Conservation (phyloP, 495 filamentous ascomycete species). For the Rhypophila decipiens region DNA sequence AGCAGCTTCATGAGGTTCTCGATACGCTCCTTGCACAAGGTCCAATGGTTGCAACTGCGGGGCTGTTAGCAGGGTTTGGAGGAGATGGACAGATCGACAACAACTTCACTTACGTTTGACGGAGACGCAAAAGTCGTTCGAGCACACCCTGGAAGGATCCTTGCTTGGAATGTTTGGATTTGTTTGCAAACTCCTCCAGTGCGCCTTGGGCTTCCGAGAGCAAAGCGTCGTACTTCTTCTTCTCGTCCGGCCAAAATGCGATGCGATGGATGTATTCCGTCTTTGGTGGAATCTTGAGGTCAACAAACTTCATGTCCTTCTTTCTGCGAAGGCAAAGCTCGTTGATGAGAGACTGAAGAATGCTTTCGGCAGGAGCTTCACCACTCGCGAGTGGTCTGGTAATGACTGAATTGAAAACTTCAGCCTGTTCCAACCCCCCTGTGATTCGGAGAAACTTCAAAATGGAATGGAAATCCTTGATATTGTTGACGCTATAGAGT, state of each 20-base stretch:
- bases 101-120: slow-evolving; percentile 51
- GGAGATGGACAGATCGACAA: background rate
- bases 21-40: slow-evolving; percentile 66
- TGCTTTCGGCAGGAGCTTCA: slow-evolving; percentile 43
- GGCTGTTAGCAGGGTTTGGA: slow-evolving; percentile 4
- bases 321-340: slow-evolving; percentile 78
- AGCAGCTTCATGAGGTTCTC: slow-evolving; percentile 62
- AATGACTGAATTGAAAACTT: slow-evolving; percentile 70
- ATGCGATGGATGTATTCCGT: slow-evolving; percentile 77
- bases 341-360: slow-evolving; percentile 72
- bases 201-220: slow-evolving; percentile 70
- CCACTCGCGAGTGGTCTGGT: slow-evolving; percentile 62
- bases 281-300: slow-evolving; percentile 71
- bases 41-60: slow-evolving; percentile 71
- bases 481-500: slow-evolving; percentile 52
- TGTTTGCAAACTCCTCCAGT: slow-evolving; percentile 52
- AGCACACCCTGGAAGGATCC: slow-evolving; percentile 55
- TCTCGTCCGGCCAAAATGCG: slow-evolving; percentile 67
- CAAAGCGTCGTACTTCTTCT: slow-evolving; percentile 73
- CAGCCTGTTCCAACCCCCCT: slow-evolving; percentile 68
- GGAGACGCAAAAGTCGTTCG: slow-evolving; percentile 75
- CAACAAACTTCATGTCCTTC: slow-evolving; percentile 87
- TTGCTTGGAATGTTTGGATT: slow-evolving; percentile 31
- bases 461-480: slow-evolving; percentile 79
- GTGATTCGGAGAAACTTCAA: slow-evolving; percentile 71